A percentile compares a stretch with the other conserved stretches of the same genome.
These are phyloP conservation scores for Malus domestica DNA, from an alignment of 306 rosid genomes.

Conservation along the genomic window DNA sequence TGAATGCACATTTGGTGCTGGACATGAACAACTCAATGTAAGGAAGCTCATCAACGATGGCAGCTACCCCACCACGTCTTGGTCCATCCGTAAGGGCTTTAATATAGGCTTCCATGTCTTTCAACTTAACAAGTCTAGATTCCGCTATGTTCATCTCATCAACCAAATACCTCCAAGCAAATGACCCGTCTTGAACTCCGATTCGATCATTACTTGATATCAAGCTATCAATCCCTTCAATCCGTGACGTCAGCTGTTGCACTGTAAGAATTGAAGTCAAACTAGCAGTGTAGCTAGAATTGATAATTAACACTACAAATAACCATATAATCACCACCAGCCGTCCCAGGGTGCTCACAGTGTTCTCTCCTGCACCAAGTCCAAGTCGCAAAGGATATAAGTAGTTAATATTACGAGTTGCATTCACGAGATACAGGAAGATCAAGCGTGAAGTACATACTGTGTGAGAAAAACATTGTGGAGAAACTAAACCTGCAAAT, in stretches of 20 bases:
- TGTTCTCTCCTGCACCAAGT: slow-evolving; percentile 58
- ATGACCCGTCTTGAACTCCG: slow-evolving; percentile 83
- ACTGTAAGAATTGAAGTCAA: slow-evolving; percentile 86
- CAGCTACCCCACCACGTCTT: slow-evolving; percentile 60
- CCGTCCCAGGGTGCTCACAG: slow-evolving; percentile 69
- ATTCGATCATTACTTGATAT: slow-evolving; percentile 50
- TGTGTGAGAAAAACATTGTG: slow-evolving; percentile 84
- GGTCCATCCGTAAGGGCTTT: slow-evolving; percentile 61
- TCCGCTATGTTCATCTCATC: slow-evolving; percentile 60
- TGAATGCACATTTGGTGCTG: slow-evolving; percentile 39
- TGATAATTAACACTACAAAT: slow-evolving; percentile 80
- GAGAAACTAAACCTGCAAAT: slow-evolving; percentile 87
- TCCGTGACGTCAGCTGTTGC: slow-evolving; percentile 58
- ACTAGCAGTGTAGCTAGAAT: slow-evolving; percentile 90
- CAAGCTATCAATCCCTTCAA: slow-evolving; percentile 73
- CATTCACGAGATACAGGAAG: neutral
- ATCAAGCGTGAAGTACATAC: slow-evolving; percentile 35
- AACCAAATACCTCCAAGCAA: slow-evolving; percentile 44
- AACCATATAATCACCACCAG: slow-evolving; percentile 79
- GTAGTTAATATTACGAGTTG: neutral
- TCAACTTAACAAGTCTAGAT: slow-evolving; percentile 53
- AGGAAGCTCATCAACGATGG: slow-evolving; percentile 83
- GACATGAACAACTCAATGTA: slow-evolving; percentile 60
- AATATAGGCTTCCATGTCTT: slow-evolving; percentile 36
- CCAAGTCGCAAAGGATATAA: slow-evolving; percentile 24